Percentiles rank a stretch among this genome's conserved stretches.
phyloP scores from a whole-genome alignment of 2,329 filamentous ascomycete genomes.

The Paraconiothyrium brasiliense region DNA sequence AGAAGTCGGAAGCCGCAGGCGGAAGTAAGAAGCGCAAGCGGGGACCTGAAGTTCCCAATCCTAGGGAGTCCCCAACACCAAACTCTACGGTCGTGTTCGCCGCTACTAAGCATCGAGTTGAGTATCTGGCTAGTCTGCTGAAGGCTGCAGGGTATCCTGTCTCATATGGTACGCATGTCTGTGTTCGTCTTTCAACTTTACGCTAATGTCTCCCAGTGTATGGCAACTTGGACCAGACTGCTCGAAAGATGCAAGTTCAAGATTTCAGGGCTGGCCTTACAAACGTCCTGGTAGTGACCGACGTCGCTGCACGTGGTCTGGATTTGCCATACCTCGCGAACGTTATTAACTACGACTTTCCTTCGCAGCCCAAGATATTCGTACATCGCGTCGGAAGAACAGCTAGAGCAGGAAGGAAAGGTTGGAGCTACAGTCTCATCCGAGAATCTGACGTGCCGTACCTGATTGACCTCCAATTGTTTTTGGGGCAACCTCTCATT shows the following conservation, averaged over 20 bases:
- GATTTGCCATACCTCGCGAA: slow-evolving; percentile 97
- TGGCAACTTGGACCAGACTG: slow-evolving; percentile 91
- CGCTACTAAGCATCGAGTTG: slow-evolving; percentile 96
- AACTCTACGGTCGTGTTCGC: slow-evolving; percentile 96
- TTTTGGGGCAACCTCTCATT: slow-evolving; percentile 84
- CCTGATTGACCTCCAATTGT: slow-evolving; percentile 90
- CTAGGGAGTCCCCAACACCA: slow-evolving; percentile 77
- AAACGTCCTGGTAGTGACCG: slow-evolving; percentile 93
- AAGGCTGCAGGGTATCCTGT: slow-evolving; percentile 83
- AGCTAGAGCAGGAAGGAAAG: slow-evolving; percentile 88
- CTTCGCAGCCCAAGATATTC: slow-evolving; percentile 94
- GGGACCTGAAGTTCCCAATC: slow-evolving; percentile 58
- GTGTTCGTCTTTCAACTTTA: slow-evolving; percentile 10
- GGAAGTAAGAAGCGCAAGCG: slow-evolving; percentile 78
- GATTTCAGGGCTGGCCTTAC: slow-evolving; percentile 85
- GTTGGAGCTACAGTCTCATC: slow-evolving; percentile 95
- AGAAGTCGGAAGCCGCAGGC: slow-evolving; percentile 57
- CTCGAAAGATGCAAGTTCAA: slow-evolving; percentile 89
- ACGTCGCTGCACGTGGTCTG: slow-evolving; percentile 96
- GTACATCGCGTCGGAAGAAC: slow-evolving; percentile 96
- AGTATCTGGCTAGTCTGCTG: slow-evolving; percentile 88
- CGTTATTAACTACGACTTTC: slow-evolving; percentile 99
- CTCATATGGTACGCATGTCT: slow-evolving; percentile 68
- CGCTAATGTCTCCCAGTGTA: slow-evolving; percentile 67
- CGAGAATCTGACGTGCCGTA: slow-evolving; percentile 90